Evolutionary conservation across 495 filamentous ascomycete species (phyloP).

Genomic region (Penicillium chermesinum): DNA sequence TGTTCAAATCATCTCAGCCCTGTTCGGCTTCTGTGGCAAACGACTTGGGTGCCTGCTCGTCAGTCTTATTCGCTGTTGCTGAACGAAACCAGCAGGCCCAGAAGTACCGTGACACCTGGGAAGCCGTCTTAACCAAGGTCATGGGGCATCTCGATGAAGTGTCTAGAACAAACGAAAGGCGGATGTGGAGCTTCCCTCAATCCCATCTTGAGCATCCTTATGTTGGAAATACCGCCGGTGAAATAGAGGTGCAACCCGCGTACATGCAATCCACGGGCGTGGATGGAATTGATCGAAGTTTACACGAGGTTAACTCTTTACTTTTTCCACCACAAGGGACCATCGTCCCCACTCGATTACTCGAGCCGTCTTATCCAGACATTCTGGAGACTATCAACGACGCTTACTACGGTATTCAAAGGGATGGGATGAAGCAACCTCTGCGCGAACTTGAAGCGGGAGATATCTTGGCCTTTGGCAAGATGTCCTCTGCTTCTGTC

Average conservation of each 20-base stretch:
- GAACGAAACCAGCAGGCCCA: not conserved
- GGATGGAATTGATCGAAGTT: not conserved
- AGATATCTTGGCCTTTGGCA: not conserved
- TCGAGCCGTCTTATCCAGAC: not conserved
- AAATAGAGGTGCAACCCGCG: too few relatives aligned
- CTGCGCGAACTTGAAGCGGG: not conserved
- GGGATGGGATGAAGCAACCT: not conserved
- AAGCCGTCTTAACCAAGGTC: slow-evolving; percentile 4
- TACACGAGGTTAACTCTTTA: not conserved
- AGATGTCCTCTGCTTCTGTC: not conserved
- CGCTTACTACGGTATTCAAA: not conserved
- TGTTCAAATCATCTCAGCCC: slow-evolving; percentile 4
- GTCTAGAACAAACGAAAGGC: not conserved
- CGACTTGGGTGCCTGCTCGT: slow-evolving; percentile 6
- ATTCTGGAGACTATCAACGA: not conserved
- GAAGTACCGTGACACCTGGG: slow-evolving; percentile 7
- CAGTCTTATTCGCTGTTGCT: slow-evolving; percentile 3
- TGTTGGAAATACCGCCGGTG: too few relatives aligned
- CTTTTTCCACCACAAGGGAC: not conserved
- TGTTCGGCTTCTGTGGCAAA: slow-evolving; percentile 5
- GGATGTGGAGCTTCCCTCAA: not conserved
- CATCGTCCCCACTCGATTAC: not conserved
- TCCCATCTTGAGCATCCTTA: not conserved
- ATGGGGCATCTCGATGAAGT: slow-evolving; percentile 2
- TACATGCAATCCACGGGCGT: too few relatives aligned